Percentiles rank a stretch among this genome's conserved stretches.
Evolutionary conservation across 805 yeast genomes (phyloP).

Genomic region (Candida wancherniae): DNA sequence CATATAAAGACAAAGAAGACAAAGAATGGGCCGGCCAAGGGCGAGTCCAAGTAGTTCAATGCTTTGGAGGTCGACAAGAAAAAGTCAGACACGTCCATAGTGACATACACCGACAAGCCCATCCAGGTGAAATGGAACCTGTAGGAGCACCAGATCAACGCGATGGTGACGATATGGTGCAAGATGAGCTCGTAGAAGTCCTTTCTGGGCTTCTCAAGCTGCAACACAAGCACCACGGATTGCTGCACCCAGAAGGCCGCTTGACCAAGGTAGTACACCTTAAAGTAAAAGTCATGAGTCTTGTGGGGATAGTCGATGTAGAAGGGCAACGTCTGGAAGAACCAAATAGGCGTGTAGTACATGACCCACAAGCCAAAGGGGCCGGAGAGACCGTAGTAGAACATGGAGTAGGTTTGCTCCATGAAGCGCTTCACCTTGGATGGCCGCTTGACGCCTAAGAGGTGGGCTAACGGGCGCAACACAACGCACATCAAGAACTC

Average conservation of each 20-base stretch:
- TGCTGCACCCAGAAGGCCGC: constrained; percentile 99
- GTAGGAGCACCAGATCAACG: constrained; percentile 80
- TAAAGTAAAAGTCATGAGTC: constrained; percentile 63
- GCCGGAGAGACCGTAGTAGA: constrained; percentile 76
- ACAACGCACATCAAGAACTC: constrained; percentile 86
- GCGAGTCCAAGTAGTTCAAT: constrained; percentile 76
- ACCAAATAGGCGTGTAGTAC: constrained; percentile 80
- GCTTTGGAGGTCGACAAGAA: constrained; percentile 80
- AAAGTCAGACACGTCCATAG: constrained; percentile 95
- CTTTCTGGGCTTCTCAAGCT: constrained; percentile 91
- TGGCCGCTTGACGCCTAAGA: constrained; percentile 46
- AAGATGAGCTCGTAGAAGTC: constrained; percentile 87
- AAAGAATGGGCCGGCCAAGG: constrained; percentile 60
- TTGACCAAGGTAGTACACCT: constrained; percentile 81
- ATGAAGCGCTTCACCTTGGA: constrained; percentile 72
- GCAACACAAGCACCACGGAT: constrained; percentile 73
- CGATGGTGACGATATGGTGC: constrained; percentile 90
- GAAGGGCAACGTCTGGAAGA: constrained; percentile 77
- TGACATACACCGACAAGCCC: constrained; percentile 84
- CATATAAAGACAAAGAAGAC: constrained; percentile 65
- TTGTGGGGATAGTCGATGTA: constrained; percentile 81
- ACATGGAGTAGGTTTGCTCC: constrained; percentile 85
- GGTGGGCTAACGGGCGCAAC: constrained; percentile 64
- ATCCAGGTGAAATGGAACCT: constrained; percentile 95
- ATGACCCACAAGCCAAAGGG: constrained; percentile 88